A percentile compares a stretch with the other conserved stretches of the same genome.
Evolutionary conservation across 1,284 basidiomycete genomes (phyloP).

Genomic region (Naganishia cerealis): DNA sequence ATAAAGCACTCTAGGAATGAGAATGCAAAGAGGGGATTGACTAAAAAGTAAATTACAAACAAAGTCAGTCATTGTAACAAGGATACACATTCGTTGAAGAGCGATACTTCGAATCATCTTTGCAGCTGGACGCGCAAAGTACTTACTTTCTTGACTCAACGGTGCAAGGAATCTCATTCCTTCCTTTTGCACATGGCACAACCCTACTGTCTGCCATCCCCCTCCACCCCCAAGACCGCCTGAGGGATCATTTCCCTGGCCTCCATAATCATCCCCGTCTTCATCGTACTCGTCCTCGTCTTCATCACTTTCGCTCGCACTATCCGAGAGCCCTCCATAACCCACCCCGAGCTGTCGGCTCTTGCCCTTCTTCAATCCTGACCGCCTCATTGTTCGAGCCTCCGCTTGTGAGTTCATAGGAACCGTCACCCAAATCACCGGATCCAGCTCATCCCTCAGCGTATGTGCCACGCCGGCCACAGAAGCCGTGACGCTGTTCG

Average conservation of each 20-base stretch:
- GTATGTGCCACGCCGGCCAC: constrained; percentile 3
- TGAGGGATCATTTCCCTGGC: not conserved
- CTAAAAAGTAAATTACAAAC: constrained; percentile 53
- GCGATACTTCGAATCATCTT: not conserved
- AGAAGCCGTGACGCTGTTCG: not conserved
- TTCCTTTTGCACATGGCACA: constrained; percentile 70
- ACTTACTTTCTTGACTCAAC: constrained; percentile 61
- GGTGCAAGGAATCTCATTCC: constrained; percentile 75
- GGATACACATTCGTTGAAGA: not conserved
- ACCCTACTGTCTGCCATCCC: constrained; percentile 49
- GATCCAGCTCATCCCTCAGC: constrained; percentile 26
- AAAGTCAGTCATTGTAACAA: not conserved
- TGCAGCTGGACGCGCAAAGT: not conserved
- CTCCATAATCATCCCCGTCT: not conserved
- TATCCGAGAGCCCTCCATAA: constrained; percentile 51
- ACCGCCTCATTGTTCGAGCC: not conserved
- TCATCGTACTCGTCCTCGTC: not conserved
- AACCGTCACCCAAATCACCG: constrained; percentile 34
- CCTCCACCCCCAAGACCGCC: constrained; percentile 29
- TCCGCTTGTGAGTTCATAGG: not conserved
- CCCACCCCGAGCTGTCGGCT: constrained; percentile 36
- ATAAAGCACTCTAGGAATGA: constrained; percentile 82
- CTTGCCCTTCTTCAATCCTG: not conserved
- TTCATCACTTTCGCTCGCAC: not conserved
- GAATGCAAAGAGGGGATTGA: constrained; percentile 85